Percentiles rank a stretch among this genome's conserved stretches.
Conservation (phyloP, 371 early-diverging fungal species). For the Actinomortierella wolfii region DNA sequence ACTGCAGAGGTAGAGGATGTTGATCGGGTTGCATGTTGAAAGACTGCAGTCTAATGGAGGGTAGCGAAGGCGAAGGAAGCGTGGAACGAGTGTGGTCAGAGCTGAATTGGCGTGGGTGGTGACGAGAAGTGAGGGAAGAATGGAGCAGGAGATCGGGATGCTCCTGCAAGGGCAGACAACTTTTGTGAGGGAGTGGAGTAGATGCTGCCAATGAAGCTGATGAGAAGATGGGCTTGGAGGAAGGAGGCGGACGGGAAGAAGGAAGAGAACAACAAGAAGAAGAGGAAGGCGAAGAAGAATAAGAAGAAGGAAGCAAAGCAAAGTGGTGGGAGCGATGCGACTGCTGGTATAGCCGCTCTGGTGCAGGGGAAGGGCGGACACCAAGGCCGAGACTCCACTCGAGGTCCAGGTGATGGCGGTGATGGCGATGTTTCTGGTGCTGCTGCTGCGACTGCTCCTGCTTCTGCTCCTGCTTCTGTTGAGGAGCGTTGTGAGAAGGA, state of each 20-base stretch:
- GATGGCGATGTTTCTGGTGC: no score
- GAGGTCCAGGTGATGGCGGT: no score
- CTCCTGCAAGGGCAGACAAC: no score
- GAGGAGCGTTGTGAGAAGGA: no score
- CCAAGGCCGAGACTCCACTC: no score
- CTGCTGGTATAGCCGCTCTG: neutral
- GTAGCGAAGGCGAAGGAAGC: neutral
- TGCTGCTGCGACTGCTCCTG: no score
- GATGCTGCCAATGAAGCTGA: no score
- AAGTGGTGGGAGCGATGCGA: neutral
- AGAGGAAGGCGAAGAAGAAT: neutral
- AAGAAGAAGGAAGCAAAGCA: slow-evolving; percentile 1
- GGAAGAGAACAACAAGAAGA: neutral
- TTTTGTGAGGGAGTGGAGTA: no score
- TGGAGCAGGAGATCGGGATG: neutral
- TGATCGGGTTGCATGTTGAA: slow-evolving; percentile 12
- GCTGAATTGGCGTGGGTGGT: slow-evolving; percentile 7
- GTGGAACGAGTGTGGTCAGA: slow-evolving; percentile 1
- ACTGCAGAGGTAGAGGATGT: slow-evolving; percentile 5
- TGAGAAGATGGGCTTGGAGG: neutral
- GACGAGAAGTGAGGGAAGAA: neutral
- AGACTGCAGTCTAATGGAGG: slow-evolving; percentile 6
- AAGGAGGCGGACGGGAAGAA: neutral
- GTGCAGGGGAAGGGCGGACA: neutral
- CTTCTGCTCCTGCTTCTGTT: no score